Percentiles rank a stretch among this genome's conserved stretches.
Conservation (phyloP, 208 protist genomes). For the Phytomonas francai region DNA sequence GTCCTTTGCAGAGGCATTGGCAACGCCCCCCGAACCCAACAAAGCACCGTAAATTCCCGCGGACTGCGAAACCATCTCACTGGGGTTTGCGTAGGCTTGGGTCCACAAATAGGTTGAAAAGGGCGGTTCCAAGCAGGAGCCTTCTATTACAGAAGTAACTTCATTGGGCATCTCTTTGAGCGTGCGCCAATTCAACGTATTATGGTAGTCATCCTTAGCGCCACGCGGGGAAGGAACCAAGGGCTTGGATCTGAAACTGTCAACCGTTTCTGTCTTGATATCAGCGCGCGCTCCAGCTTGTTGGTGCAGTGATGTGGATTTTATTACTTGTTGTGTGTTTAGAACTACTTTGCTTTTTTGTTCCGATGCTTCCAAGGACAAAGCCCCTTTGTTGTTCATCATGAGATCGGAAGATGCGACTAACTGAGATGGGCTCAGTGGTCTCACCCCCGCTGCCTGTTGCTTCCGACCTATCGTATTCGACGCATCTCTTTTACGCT, state of each 20-base stretch:
- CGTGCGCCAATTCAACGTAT: conserved; percentile 13
- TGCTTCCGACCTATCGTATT: neutral
- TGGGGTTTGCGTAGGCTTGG: conserved; percentile 28
- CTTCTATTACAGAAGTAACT: conserved; percentile 37
- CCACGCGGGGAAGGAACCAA: neutral
- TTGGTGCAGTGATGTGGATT: neutral
- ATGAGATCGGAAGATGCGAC: neutral
- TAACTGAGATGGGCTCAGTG: neutral
- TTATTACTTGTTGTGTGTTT: neutral
- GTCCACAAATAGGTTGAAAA: conserved; percentile 60
- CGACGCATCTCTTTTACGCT: neutral
- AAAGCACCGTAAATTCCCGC: neutral
- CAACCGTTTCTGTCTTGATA: neutral
- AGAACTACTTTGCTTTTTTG: neutral
- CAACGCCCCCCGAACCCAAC: neutral
- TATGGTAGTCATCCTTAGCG: neutral
- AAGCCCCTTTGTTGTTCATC: neutral
- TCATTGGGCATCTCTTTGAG: conserved; percentile 16
- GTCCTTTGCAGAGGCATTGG: neutral
- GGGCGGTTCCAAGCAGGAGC: conserved; percentile 44
- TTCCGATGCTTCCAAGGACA: neutral
- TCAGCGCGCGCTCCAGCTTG: neutral
- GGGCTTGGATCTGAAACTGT: neutral
- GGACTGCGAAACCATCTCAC: conserved; percentile 7
- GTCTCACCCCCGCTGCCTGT: neutral